Base-by-base conservation (phyloP, 768 basidiomycete species). In the Trichaptum fuscoviolaceum region DNA sequence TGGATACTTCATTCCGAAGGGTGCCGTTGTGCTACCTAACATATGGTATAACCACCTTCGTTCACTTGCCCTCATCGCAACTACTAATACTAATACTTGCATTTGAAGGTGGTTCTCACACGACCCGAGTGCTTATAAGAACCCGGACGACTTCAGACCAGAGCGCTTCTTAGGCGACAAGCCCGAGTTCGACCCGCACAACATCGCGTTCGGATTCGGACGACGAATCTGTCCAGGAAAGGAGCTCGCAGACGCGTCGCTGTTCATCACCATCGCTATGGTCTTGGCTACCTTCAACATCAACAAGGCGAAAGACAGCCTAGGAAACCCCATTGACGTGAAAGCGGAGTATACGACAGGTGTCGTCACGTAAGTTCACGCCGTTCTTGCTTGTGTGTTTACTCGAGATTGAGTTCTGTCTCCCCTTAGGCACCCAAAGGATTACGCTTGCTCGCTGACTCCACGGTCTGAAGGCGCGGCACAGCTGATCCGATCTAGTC, bases 191-290 rank as follows among this genome's bases (percentile, higher is more conserved):
- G 66, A 69, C 71, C 66, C 66, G 63, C 64, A 27, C 9, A 18
- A 57, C 30, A 57, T 79, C 42, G 75, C 77, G 12, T 82, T 80
- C 68, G 77, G 81, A 2, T 82, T 80, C 66, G 81, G 80, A 35
- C 69, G 80, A 62, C 73, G 79, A 34, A 75, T 78, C 23, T 81
- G 79, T 65, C 79, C 75, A 0, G 78, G 77, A 1, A 76, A 76
- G 70, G 77, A 76, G 52, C 73, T 79, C 18, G 79, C 79, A 2
- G 71, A 71, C 58, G 76, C 75, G 63, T 77, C 76, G 0, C 57
- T 78, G 20, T 79, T 76, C 68, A 74, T 77, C 64, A 77, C 77
- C 63, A 68, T 77, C n/a, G 72, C 80, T 8, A 70, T 75, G 18
- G 70, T 81, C 3, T 68, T 81, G 2, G 78, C 78, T 73, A 35